These are phyloP conservation scores for Fusarium sp. DNA, from an alignment of 2,329 filamentous ascomycete genomes.

Conservation along the genomic window DNA sequence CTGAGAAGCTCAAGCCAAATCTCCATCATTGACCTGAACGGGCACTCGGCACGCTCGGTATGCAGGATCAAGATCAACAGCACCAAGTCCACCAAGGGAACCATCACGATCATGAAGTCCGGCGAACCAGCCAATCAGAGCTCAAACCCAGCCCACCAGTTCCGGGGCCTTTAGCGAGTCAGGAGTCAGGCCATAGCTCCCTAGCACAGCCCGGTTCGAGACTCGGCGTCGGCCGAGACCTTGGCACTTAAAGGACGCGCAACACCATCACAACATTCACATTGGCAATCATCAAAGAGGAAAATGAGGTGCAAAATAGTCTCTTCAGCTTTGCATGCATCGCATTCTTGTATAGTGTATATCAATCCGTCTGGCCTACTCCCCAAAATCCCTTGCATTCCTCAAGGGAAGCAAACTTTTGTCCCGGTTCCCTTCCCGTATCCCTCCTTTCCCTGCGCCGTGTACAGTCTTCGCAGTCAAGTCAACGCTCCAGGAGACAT, in stretches of 20 bases:
- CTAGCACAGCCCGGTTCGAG: background rate
- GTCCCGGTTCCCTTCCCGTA: slow-evolving; percentile 19
- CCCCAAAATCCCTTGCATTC: slow-evolving; percentile 37
- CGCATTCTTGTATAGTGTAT: slow-evolving; percentile 46
- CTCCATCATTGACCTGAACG: background rate
- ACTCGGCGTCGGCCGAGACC: background rate
- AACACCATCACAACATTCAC: background rate
- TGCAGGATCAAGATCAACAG: background rate
- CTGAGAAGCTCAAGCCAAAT: background rate
- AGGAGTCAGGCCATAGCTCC: background rate
- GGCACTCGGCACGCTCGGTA: background rate
- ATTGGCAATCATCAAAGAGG: background rate
- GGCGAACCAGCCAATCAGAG: slow-evolving; percentile 6
- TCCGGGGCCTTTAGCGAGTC: background rate
- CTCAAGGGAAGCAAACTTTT: slow-evolving; percentile 39
- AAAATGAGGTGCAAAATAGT: slow-evolving; percentile 29
- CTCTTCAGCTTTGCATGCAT: slow-evolving; percentile 41
- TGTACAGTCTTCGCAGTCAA: slow-evolving; percentile 40
- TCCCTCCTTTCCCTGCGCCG: slow-evolving; percentile 18
- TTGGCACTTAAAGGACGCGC: background rate
- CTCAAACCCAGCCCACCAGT: background rate
- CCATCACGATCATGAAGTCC: background rate
- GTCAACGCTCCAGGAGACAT: slow-evolving; percentile 34
- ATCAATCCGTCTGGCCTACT: slow-evolving; percentile 39
- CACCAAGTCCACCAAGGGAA: background rate